Percentiles rank a stretch among this genome's conserved stretches.
phyloP scores from a whole-genome alignment of 2,329 filamentous ascomycete genomes.

The Tolypocladium amazonense region DNA sequence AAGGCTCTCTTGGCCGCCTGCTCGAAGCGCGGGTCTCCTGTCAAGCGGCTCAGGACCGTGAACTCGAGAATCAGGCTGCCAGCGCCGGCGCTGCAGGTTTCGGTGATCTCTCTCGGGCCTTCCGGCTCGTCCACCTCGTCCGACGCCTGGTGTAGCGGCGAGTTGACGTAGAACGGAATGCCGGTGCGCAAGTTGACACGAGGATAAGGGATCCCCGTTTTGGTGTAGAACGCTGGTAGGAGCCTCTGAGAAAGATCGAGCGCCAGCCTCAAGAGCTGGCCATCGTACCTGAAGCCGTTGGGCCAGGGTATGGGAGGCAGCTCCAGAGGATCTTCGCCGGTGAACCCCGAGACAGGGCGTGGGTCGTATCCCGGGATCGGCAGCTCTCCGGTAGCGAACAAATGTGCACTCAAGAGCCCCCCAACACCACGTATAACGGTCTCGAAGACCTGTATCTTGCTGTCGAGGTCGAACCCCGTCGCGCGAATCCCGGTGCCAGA shows the following conservation, averaged over 20 bases:
- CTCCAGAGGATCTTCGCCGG: slow-evolving; percentile 31
- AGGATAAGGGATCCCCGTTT: slow-evolving; percentile 87
- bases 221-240: slow-evolving; percentile 83
- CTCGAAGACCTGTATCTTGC: slow-evolving; percentile 98
- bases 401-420: slow-evolving; percentile 80
- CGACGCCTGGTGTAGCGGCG: slow-evolving; percentile 57
- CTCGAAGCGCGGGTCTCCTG: slow-evolving; percentile 81
- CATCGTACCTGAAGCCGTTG: slow-evolving; percentile 73
- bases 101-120: slow-evolving; percentile 62
- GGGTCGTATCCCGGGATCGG: slow-evolving; percentile 74
- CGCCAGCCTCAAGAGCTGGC: slow-evolving; percentile 82
- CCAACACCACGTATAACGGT: slow-evolving; percentile 91
- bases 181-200: slow-evolving; percentile 85
- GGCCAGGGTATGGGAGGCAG: slow-evolving; percentile 56
- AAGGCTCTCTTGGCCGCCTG: slow-evolving; percentile 84
- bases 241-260: slow-evolving; percentile 75
- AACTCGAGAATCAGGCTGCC: slow-evolving; percentile 92
- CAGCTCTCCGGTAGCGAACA: slow-evolving; percentile 84
- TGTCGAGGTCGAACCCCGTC: slow-evolving; percentile 85
- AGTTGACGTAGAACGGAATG: slow-evolving; percentile 86
- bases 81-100: slow-evolving; percentile 95
- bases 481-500: slow-evolving; percentile 61
- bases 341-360: slow-evolving; percentile 11
- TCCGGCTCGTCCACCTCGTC: slow-evolving; percentile 19
- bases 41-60: slow-evolving; percentile 77